These are phyloP conservation scores for Sphenostylis stenocarpa DNA, from an alignment of 306 rosid genomes.

Conservation along the genomic window DNA sequence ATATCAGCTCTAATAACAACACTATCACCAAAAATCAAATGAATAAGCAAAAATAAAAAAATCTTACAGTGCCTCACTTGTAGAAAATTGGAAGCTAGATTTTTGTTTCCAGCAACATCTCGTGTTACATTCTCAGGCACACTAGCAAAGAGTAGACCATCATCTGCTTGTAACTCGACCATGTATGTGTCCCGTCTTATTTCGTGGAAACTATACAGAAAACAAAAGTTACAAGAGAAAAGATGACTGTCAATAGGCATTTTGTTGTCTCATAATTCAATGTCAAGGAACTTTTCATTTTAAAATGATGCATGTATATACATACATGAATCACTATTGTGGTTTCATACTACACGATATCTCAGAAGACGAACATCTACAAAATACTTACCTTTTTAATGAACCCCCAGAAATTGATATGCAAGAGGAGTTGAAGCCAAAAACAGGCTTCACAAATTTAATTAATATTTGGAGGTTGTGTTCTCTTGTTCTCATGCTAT, in stretches of 20 bases:
- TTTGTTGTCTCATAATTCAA: conserved; percentile 8
- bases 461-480: conserved; percentile 52
- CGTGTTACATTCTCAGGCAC: conserved; percentile 74
- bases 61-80: conserved; percentile 88
- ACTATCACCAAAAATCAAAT: conserved; percentile 4
- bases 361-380: background rate
- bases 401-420: conserved; percentile 73
- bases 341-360: background rate
- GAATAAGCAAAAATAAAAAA: background rate
- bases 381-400: conserved; percentile 59
- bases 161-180: conserved; percentile 59
- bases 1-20: background rate
- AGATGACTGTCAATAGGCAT: background rate
- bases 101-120: conserved; percentile 87
- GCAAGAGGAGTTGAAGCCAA: conserved; percentile 73
- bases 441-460: conserved; percentile 72
- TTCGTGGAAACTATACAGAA: conserved; percentile 57
- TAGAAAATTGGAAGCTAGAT: conserved; percentile 85
- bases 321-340: conserved; percentile 5
- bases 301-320: background rate
- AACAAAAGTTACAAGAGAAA: conserved; percentile 27
- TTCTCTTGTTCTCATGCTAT: conserved; percentile 68
- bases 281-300: background rate
- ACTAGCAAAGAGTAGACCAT: conserved; percentile 48
- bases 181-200: conserved; percentile 53